These are phyloP conservation scores for Cyamopsis tetragonoloba DNA, from an alignment of 306 rosid species.

Conservation along the genomic window DNA sequence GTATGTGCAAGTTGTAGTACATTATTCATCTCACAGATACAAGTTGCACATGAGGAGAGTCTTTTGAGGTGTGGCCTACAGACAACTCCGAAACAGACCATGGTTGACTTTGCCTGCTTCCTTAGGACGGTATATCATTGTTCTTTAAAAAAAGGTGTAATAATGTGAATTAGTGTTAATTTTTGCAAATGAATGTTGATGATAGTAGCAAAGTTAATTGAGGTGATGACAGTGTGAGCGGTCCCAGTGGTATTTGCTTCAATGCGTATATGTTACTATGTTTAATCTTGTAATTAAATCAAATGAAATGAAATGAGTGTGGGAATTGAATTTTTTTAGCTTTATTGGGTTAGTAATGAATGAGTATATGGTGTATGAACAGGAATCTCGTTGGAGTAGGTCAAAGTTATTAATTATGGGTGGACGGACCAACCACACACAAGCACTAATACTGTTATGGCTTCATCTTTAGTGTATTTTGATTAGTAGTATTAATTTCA, in stretches of 20 bases:
- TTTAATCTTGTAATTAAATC: too few relatives aligned
- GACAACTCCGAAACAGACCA: background rate
- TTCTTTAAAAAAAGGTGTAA: too few relatives aligned
- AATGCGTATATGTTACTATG: too few relatives aligned
- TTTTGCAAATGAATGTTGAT: too few relatives aligned
- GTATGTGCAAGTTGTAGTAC: constrained; percentile 27
- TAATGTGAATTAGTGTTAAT: too few relatives aligned
- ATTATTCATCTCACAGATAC: background rate
- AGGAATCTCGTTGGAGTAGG: constrained; percentile 40
- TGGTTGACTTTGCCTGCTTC: too few relatives aligned
- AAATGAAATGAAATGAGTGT: background rate
- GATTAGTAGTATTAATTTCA: background rate
- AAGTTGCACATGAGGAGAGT: constrained; percentile 27
- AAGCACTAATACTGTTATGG: background rate
- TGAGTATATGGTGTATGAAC: constrained; percentile 12
- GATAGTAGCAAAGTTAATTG: too few relatives aligned
- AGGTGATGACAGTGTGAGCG: too few relatives aligned
- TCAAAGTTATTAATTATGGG: constrained; percentile 20
- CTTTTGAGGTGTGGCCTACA: too few relatives aligned
- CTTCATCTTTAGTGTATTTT: background rate
- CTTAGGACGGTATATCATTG: too few relatives aligned
- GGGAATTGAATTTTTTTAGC: background rate
- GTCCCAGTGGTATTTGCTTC: too few relatives aligned
- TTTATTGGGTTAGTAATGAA: constrained; percentile 16
- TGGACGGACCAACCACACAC: constrained; percentile 12